Base-by-base conservation (phyloP, 148 eudicot genomes). In the Diospyros lotus region DNA sequence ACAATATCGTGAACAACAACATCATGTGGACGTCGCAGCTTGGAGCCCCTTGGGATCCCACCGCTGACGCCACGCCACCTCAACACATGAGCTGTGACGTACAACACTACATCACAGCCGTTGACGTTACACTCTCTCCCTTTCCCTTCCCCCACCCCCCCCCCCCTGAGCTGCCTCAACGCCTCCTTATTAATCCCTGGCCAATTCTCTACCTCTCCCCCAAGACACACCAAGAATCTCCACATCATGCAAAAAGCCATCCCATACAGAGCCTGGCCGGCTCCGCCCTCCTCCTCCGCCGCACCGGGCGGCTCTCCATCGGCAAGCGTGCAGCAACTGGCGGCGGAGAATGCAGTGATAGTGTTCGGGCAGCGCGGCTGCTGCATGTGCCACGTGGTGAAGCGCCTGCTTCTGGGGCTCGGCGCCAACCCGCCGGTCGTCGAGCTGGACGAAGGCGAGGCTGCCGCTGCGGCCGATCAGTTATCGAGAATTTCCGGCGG, bases 341-440 rank as follows among this genome's bases (percentile, higher is more conserved):
- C 87, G 73, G 71, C 85, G 66, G 94, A 91, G 50, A 93, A 93
- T 43, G 84, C 92, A 15, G 81, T 91, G 61, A 82, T 93, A 6
- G 90, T 93, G 41, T 78, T 93, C 2, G 96, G 87, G 10, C 73
- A 77, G 39, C 78, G 74, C 2, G 96, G 98, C 51, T 93, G 98
- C 68, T 93, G 96, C 77, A 88, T 93, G 98, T 84, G 90, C 82
- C 92, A 91, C 66, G 96, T 91, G 17, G 88, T 86, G 50, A 84
- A 89, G 79, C 85, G 75, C 11, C 64, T 93, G 69, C 77, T 93
- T 6, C 71, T 89, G 5, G 90, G 89, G 3, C 80, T 84, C 3
- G 96, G 98, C 5, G 98, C 85, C 3, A 91, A 91, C 55, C 96
- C 98, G 0, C 75, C 82, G 0, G 76, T 93, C 0, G 80, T 80